Percentiles rank a stretch among this genome's conserved stretches.
These are phyloP conservation scores for Rhynchospora tenuis DNA, from an alignment of 176 grass and related monocot genomes.

Conservation along the genomic window DNA sequence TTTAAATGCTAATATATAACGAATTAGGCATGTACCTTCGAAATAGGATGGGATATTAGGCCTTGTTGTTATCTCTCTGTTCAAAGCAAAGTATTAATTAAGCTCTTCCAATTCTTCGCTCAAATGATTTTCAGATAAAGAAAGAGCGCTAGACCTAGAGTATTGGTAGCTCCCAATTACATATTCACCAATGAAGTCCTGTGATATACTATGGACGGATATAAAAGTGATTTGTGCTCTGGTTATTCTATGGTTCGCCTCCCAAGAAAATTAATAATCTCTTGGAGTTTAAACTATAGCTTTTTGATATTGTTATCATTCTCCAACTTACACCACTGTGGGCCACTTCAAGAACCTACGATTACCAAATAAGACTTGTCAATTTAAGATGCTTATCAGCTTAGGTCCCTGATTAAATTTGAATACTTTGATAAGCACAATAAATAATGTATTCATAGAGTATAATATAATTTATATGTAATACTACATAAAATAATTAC, in stretches of 20 bases:
- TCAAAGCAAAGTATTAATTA: background rate
- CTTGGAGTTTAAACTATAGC: background rate
- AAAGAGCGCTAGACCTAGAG: background rate
- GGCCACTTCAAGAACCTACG: background rate
- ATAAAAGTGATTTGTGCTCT: background rate
- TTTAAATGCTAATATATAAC: background rate
- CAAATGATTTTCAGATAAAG: conserved; percentile 1
- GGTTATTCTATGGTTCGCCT: background rate
- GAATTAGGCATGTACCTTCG: background rate
- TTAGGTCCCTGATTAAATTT: too few relatives aligned
- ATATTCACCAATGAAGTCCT: background rate
- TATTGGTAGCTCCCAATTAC: background rate
- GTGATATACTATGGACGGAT: background rate
- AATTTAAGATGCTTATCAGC: background rate
- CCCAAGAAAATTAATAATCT: conserved; percentile 19
- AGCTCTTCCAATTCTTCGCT: background rate
- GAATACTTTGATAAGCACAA: background rate
- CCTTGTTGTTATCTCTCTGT: background rate
- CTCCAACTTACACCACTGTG: conserved; percentile 11
- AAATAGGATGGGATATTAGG: background rate
- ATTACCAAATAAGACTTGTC: background rate
- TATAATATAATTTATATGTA: background rate
- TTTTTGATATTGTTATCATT: conserved; percentile 7
- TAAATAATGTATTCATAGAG: background rate
- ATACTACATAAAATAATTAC: background rate